Conservation (phyloP, 129 eudicot genomes). For the Saussurea involucrata region DNA sequence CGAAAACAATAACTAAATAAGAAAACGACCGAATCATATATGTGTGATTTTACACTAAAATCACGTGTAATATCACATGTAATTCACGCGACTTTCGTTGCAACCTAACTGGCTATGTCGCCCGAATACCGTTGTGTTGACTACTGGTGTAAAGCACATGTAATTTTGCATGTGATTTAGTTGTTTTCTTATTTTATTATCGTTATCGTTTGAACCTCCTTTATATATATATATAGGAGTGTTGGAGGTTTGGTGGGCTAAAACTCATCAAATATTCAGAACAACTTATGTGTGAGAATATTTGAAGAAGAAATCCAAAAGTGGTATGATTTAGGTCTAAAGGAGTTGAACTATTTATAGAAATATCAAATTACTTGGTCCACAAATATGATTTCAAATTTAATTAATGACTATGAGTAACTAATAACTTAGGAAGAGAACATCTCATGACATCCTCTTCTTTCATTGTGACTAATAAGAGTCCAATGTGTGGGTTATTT, state of each 20-base stretch:
- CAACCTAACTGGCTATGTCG: no score
- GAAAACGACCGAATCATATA: no score
- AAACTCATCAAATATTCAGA: not conserved
- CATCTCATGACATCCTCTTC: no score
- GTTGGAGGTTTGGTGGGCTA: not conserved
- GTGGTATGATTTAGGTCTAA: slow-evolving; percentile 6
- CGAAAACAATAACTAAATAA: no score
- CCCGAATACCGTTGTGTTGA: no score
- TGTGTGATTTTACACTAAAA: no score
- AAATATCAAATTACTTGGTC: not conserved
- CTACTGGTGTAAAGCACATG: no score
- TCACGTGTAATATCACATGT: no score
- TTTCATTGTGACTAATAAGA: not conserved
- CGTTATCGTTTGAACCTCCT: no score
- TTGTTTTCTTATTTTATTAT: no score
- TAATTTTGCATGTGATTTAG: no score
- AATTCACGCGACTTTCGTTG: no score
- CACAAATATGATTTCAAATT: not conserved
- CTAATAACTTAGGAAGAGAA: not conserved
- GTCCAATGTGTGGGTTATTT: not conserved
- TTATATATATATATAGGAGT: not conserved
- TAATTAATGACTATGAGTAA: not conserved
- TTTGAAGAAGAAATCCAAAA: not conserved
- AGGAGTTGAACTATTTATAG: slow-evolving; percentile 21
- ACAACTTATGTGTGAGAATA: slow-evolving; percentile 25